phyloP scores from a whole-genome alignment of 148 eudicot genomes.

The Salicornia ramosissima region DNA sequence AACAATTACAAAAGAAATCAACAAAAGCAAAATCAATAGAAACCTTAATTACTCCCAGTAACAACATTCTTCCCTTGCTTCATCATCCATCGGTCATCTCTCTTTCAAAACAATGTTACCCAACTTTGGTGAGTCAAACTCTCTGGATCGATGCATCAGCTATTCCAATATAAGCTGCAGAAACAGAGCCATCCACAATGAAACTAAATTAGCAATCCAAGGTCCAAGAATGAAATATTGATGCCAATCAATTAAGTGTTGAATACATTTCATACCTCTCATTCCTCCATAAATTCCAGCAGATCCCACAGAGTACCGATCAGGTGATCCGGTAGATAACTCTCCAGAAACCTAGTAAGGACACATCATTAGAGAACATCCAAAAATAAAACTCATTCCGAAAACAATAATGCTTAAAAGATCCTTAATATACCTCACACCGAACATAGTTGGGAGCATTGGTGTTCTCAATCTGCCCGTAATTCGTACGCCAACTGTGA shows the following conservation, averaged over 20 bases:
- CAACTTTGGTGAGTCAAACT: constrained; percentile 39
- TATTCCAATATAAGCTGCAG: constrained; percentile 35
- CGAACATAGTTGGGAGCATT: constrained; percentile 23
- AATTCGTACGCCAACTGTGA: constrained; percentile 34
- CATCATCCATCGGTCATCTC: constrained; percentile 41
- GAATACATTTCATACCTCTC: background rate
- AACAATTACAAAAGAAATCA: too few relatives aligned
- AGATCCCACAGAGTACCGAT: constrained; percentile 32
- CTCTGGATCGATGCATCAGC: constrained; percentile 29
- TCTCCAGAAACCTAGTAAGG: constrained; percentile 34
- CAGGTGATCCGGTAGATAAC: constrained; percentile 38
- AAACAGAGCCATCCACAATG: background rate
- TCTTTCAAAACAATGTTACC: constrained; percentile 47
- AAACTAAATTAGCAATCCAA: background rate
- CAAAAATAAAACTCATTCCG: background rate
- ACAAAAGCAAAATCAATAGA: too few relatives aligned
- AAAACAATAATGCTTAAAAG: background rate
- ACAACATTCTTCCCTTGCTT: constrained; percentile 35
- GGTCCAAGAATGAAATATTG: background rate
- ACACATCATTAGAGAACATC: background rate
- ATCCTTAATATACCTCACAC: background rate
- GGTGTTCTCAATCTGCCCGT: constrained; percentile 26
- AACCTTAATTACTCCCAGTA: constrained; percentile 32
- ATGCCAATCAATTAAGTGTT: background rate
- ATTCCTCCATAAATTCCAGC: constrained; percentile 16